Evolutionary conservation across 495 filamentous ascomycete species (phyloP), one percentile per base, ranked within the genome.

Genomic region (Aspergillus ellipticus): DNA sequence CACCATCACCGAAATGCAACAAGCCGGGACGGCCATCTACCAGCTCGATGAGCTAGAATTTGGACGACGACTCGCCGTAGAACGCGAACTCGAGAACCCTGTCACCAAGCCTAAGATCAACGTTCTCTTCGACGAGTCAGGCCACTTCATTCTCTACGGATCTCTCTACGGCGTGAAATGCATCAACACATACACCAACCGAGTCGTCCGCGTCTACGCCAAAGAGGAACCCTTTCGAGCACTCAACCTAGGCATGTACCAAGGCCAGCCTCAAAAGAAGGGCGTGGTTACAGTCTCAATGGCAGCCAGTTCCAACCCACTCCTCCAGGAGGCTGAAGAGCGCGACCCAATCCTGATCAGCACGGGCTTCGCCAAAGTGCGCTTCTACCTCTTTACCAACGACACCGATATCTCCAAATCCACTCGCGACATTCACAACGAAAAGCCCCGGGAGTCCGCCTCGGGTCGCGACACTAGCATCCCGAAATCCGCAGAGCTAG

Each of bases 301-400:
- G 94, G 94, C 94, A 3, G 95, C 94, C 2, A 92, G 88, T 46
- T 85, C 80, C 59, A 99, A 99, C 66, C 94, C 94, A 0, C 83
- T 99, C 10, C 81, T 99, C 15, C 88, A 91, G 63, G 94, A 97
- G 74, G 90, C 94, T 16, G 91, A 97, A 72, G 83, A 85, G 33
- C 83, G 94, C 57, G 94, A 99, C 69, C 90, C 94, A 0, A 90
- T 97, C 69, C 79, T 99, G 17, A 75, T 95, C 41, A 79, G 81
- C 33, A 97, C 93, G 0, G 92, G 89, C 1, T 85, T 86, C 21
- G 89, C 85, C 58, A 99, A 97, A 70, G 83, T 89, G 29, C 88
- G 94, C 49, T 99, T 99, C 77, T 99, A 97, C 79, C 89, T 97
- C 81, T 99, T 96, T 73, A 96, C 89, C 51, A 96, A 96, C 71